Base-by-base conservation (phyloP, 2,329 filamentous ascomycete genomes). In the Diaporthe sp. region DNA sequence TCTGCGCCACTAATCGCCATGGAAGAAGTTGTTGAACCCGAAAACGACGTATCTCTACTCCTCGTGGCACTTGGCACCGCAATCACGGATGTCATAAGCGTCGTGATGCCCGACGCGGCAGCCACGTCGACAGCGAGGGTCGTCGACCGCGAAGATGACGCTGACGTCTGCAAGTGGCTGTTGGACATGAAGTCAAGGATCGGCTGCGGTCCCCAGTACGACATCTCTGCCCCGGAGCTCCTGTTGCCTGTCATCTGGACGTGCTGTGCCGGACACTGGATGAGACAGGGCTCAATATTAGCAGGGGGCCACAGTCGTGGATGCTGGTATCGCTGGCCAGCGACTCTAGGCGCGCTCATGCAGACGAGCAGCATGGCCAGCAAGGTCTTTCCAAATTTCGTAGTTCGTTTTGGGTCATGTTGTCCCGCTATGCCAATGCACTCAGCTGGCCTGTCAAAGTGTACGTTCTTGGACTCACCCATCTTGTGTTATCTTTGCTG, bases 211-310 rank as follows among this genome's bases (percentile, higher is more conserved):
- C 58, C 68, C 73, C 38, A 67, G 19, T 67, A 10, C 7, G 67
- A n/a, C 15, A 67, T 30, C 5, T 58, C 35, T 15, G 68, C 6
- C 47, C 47, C 47, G 2, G 58, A 42, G 38, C 45, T 71, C 50
- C 10, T 71, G 40, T 74, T 71, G 22, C 67, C 57, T 15, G 33
- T 66, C 72, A 57, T 58, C 35, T 71, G 72, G 25, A 74, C 38
- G 47, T 71, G 55, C 45, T 66, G 67, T 52, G 25, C 67, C 28
- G 57, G 57, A 42, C 72, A 74, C 30, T 74, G 57, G 60, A 68
- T 19, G 8, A 50, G 8, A 13, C 69, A 74, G 19, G 69, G 68
- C 61, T 68, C 60, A 8, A 68, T 35, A 19, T 72, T 40, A 4
- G 19, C 13, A 2, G 60, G 69, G 4, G 60, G 69, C 73, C 60